phyloP scores from a whole-genome alignment of 306 rosid species.

The Citrullus amarus region DNA sequence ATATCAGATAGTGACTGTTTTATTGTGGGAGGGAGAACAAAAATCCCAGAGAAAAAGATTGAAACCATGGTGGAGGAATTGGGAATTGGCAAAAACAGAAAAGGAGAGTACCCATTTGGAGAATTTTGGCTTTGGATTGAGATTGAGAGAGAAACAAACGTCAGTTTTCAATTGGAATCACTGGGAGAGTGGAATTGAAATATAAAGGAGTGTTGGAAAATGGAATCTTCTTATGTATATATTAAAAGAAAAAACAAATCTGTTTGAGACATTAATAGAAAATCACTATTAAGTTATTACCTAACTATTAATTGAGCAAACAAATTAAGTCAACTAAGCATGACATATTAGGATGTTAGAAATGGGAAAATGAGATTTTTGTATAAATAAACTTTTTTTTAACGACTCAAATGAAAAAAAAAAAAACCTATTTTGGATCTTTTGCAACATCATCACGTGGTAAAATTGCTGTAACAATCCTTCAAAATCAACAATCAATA shows the following conservation, averaged over 20 bases:
- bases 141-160: not conserved
- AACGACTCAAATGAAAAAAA: no score
- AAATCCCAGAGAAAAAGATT: not conserved
- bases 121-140: not conserved
- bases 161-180: not conserved
- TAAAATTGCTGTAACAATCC: no score
- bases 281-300: not conserved
- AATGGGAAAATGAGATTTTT: no score
- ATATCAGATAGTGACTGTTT: constrained; percentile 8
- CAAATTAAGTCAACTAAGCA: no score
- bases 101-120: constrained; percentile 11
- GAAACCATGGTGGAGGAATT: not conserved
- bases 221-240: constrained; percentile 6
- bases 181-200: not conserved
- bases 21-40: not conserved
- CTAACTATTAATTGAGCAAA: not conserved
- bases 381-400: no score
- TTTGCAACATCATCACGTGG: no score
- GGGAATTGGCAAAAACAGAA: constrained; percentile 2
- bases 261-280: not conserved
- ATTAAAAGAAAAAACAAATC: not conserved
- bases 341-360: no score
- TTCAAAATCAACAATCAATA: no score
- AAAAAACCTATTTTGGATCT: no score
- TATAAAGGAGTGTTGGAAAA: not conserved